Evolutionary conservation across 441 rosid genomes (phyloP).

Genomic region (Brassica hybrid): DNA sequence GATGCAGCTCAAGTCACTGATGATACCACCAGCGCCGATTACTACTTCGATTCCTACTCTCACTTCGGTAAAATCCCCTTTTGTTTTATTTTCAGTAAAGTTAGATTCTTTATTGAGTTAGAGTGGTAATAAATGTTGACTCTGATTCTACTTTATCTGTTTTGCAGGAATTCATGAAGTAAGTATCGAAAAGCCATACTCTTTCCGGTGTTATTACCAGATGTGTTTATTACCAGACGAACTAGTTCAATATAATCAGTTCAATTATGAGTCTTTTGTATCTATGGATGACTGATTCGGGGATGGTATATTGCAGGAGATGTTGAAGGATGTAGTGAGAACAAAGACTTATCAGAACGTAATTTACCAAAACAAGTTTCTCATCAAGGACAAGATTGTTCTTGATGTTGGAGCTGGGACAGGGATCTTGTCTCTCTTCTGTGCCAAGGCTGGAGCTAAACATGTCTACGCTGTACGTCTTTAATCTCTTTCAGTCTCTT

Average conservation of each 20-base stretch:
- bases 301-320: conserved; percentile 68
- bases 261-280: neutral
- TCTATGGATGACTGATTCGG: conserved; percentile 3
- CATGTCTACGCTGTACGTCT: conserved; percentile 89
- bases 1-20: conserved; percentile 50
- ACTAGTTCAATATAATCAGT: neutral
- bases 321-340: conserved; percentile 94
- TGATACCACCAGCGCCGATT: conserved; percentile 88
- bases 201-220: neutral
- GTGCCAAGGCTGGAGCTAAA: conserved; percentile 97
- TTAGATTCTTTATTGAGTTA: conserved; percentile 17
- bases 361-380: conserved; percentile 87
- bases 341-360: conserved; percentile 96
- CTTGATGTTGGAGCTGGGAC: too few species aligned
- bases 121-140: neutral
- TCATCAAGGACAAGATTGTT: conserved; percentile 86
- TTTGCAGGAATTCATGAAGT: conserved; percentile 98
- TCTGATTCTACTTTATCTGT: conserved; percentile 14
- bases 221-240: neutral
- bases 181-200: conserved; percentile 49
- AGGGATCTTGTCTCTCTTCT: too few species aligned
- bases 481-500: neutral
- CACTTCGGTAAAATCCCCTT: conserved; percentile 72
- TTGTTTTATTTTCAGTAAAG: conserved; percentile 53
- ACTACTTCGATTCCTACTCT: conserved; percentile 96